A percentile compares a stretch with the other conserved stretches of the same genome.
Evolutionary conservation across 108 stramenopile species (phyloP).

Genomic region (Skeletonema marinoi): DNA sequence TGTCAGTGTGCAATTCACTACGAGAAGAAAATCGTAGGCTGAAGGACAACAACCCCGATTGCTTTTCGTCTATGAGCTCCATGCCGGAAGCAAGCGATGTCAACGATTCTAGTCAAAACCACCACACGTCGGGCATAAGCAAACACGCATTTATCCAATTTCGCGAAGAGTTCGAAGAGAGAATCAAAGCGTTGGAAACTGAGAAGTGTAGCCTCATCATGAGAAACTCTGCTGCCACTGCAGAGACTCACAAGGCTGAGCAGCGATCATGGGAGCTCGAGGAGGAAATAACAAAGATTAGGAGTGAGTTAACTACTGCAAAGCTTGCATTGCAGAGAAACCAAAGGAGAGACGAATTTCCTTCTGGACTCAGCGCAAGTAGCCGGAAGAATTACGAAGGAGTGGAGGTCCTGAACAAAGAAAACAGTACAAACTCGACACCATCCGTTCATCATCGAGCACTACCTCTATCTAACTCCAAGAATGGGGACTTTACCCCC

Average conservation of each 20-base stretch:
- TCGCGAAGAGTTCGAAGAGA: constrained; percentile 79
- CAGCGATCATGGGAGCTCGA: constrained; percentile 74
- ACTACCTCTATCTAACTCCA: constrained; percentile 8
- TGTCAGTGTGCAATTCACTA: constrained; percentile 68
- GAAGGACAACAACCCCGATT: constrained; percentile 40
- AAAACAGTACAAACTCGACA: constrained; percentile 36
- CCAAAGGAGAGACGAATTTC: constrained; percentile 29
- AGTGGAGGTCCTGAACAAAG: constrained; percentile 6
- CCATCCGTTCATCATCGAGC: constrained; percentile 2
- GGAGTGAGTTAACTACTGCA: constrained; percentile 64
- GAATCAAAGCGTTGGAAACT: constrained; percentile 63
- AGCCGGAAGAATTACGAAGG: constrained; percentile 11
- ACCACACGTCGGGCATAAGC: constrained; percentile 16
- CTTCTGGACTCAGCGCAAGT: constrained; percentile 23
- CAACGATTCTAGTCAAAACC: constrained; percentile 2
- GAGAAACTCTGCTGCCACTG: constrained; percentile 75
- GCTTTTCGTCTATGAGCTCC: not conserved
- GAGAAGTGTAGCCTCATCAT: constrained; percentile 86
- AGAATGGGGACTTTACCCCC: constrained; percentile 26
- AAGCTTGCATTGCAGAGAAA: constrained; percentile 67
- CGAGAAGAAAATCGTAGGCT: constrained; percentile 75
- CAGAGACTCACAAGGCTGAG: constrained; percentile 78
- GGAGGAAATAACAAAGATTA: constrained; percentile 64
- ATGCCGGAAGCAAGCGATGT: not conserved
- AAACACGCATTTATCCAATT: constrained; percentile 64